These are phyloP conservation scores for Zalaria sp. DNA, from an alignment of 2,329 filamentous ascomycete species.

Conservation along the genomic window DNA sequence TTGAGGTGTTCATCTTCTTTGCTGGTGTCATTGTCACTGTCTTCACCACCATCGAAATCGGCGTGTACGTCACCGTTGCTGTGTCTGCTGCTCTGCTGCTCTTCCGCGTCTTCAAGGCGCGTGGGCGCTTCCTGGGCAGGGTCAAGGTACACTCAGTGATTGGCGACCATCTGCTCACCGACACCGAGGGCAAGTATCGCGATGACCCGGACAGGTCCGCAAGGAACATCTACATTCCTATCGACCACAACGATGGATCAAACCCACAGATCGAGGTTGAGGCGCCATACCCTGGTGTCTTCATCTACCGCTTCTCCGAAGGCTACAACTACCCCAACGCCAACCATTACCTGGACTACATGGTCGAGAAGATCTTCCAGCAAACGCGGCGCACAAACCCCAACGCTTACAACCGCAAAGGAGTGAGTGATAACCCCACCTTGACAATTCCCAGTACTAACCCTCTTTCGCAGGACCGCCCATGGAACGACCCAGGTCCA, in stretches of 20 bases:
- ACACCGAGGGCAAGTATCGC: constrained; percentile 25
- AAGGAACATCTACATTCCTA: constrained; percentile 74
- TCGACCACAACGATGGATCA: constrained; percentile 77
- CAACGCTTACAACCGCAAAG: constrained; percentile 41
- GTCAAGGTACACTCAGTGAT: constrained; percentile 75
- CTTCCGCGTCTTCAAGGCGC: constrained; percentile 70
- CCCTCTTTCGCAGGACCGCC: constrained; percentile 43
- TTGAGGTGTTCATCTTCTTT: constrained; percentile 89
- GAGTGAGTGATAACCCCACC: constrained; percentile 6
- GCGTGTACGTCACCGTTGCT: constrained; percentile 75
- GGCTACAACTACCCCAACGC: constrained; percentile 96
- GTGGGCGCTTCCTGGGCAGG: constrained; percentile 69
- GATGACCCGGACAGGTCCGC: constrained; percentile 26
- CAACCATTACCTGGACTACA: constrained; percentile 69
- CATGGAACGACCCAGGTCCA: constrained; percentile 89
- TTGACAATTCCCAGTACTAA: too few species aligned
- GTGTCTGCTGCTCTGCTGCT: constrained; percentile 66
- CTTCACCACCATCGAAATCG: constrained; percentile 79
- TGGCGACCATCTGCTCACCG: constrained; percentile 57
- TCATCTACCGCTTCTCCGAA: constrained; percentile 91
- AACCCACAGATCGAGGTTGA: constrained; percentile 73
- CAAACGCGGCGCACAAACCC: constrained; percentile 65
- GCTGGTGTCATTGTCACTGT: constrained; percentile 81
- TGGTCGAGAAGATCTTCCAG: constrained; percentile 27
- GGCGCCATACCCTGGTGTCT: constrained; percentile 77